These are phyloP conservation scores for Yarrowia sp. DNA, from an alignment of 805 yeast species.

Conservation along the genomic window DNA sequence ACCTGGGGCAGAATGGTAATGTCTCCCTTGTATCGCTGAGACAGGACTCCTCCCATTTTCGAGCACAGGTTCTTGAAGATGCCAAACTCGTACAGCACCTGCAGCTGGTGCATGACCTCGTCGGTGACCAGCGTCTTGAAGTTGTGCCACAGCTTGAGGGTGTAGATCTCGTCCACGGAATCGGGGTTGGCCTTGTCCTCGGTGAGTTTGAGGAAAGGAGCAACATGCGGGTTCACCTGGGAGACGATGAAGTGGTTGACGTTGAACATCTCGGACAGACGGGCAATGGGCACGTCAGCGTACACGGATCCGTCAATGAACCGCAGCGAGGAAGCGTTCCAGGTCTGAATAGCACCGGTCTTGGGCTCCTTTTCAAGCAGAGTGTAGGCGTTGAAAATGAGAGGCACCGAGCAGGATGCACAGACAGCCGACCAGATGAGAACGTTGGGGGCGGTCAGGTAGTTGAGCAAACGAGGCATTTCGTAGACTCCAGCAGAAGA, in stretches of 20 bases:
- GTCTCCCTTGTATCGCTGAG: slow-evolving; percentile 92
- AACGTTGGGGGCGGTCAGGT: slow-evolving; percentile 92
- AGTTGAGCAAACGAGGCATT: slow-evolving; percentile 85
- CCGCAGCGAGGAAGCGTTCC: slow-evolving; percentile 79
- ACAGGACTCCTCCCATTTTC: slow-evolving; percentile 73
- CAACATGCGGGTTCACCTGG: slow-evolving; percentile 96
- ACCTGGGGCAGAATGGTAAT: slow-evolving; percentile 89
- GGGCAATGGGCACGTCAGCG: slow-evolving; percentile 87
- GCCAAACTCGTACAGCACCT: slow-evolving; percentile 76
- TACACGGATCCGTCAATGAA: slow-evolving; percentile 97
- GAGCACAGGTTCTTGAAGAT: slow-evolving; percentile 74
- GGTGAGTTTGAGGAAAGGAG: slow-evolving; percentile 67
- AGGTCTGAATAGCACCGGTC: slow-evolving; percentile 76
- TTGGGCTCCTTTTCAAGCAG: slow-evolving; percentile 81
- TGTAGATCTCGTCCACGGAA: slow-evolving; percentile 35
- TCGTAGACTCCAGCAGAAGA: slow-evolving; percentile 91
- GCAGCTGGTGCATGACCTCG: slow-evolving; percentile 80
- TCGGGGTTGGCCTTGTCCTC: slow-evolving; percentile 52
- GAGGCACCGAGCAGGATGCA: slow-evolving; percentile 94
- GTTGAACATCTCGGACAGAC: slow-evolving; percentile 94
- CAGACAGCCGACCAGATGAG: slow-evolving; percentile 89
- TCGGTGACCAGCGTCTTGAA: slow-evolving; percentile 65
- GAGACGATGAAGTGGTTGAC: slow-evolving; percentile 97
- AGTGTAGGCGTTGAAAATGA: slow-evolving; percentile 84
- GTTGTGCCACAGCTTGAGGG: slow-evolving; percentile 37